Evolutionary conservation across 1,284 basidiomycete species (phyloP).

Genomic region (Xerocomus amazonicus): DNA sequence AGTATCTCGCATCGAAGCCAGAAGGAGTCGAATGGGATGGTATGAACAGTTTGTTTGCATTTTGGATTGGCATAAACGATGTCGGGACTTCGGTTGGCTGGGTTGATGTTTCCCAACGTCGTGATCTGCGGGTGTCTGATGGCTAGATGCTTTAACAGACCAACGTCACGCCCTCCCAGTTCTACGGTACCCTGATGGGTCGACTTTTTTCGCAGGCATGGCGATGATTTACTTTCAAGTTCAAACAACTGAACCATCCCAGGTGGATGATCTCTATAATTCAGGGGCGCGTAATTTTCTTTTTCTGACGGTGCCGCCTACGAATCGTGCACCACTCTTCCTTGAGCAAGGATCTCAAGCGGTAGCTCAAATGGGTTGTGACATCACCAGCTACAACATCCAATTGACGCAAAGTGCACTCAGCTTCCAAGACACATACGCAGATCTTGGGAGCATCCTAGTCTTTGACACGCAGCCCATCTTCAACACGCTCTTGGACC

Average conservation of each 20-base stretch:
- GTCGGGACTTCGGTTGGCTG: slow-evolving; percentile 52
- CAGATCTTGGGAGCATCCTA: slow-evolving; percentile 41
- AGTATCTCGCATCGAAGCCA: slow-evolving; percentile 50
- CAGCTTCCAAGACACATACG: slow-evolving; percentile 41
- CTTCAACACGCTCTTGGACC: slow-evolving; percentile 55
- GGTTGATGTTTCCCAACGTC: slow-evolving; percentile 34
- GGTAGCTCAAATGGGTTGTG: slow-evolving; percentile 37
- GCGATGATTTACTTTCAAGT: not conserved
- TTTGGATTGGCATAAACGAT: slow-evolving; percentile 69
- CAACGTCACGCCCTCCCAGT: slow-evolving; percentile 50
- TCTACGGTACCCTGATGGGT: slow-evolving; percentile 51
- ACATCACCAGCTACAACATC: slow-evolving; percentile 50
- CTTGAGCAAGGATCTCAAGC: slow-evolving; percentile 45
- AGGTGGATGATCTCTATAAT: slow-evolving; percentile 54
- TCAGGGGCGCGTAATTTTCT: slow-evolving; percentile 60
- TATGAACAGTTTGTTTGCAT: slow-evolving; percentile 53
- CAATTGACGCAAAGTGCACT: slow-evolving; percentile 40
- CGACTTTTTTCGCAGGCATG: slow-evolving; percentile 55
- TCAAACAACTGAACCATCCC: slow-evolving; percentile 1
- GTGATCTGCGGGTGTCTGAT: not conserved
- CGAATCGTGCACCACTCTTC: slow-evolving; percentile 54
- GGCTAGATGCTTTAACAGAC: slow-evolving; percentile 41
- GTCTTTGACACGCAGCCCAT: slow-evolving; percentile 56
- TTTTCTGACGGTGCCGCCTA: slow-evolving; percentile 65
- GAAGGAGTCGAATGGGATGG: slow-evolving; percentile 50